Percentiles rank a stretch among this genome's conserved stretches.
Conservation (phyloP, 108 stramenopile species). For the Schizochytrium sp. region DNA sequence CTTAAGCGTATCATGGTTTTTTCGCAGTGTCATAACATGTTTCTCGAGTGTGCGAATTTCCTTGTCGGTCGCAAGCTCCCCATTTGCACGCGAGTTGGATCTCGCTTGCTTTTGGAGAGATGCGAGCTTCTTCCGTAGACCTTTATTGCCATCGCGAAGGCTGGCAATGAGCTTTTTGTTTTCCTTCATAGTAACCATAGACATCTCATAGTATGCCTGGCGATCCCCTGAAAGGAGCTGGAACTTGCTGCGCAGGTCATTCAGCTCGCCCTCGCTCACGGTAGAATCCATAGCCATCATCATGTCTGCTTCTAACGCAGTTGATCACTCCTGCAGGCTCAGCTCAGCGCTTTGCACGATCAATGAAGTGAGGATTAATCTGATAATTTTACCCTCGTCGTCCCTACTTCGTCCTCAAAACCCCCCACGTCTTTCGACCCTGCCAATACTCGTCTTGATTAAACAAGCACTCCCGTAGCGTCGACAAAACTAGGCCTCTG, state of each 20-base stretch:
- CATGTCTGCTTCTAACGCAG: background rate
- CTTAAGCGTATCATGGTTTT: slow-evolving; percentile 42
- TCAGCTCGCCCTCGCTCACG: slow-evolving; percentile 56
- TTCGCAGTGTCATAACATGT: background rate
- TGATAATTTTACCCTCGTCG: too few species aligned
- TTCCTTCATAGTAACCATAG: slow-evolving; percentile 73
- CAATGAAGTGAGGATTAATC: too few species aligned
- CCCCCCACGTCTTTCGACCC: too few species aligned
- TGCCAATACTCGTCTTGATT: too few species aligned
- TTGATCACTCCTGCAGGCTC: too few species aligned
- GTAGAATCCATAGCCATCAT: background rate
- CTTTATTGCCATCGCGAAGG: slow-evolving; percentile 75
- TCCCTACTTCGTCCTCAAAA: too few species aligned
- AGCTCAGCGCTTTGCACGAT: too few species aligned
- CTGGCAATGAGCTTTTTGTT: slow-evolving; percentile 68
- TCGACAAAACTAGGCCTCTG: too few species aligned
- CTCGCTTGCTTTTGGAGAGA: slow-evolving; percentile 62
- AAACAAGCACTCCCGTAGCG: too few species aligned
- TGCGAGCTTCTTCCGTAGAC: slow-evolving; percentile 64
- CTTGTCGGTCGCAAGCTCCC: slow-evolving; percentile 63
- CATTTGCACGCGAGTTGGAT: background rate
- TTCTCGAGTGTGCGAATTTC: slow-evolving; percentile 64
- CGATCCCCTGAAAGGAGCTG: slow-evolving; percentile 67
- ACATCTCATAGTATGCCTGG: slow-evolving; percentile 75
- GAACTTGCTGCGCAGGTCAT: slow-evolving; percentile 43